Base-by-base conservation (phyloP, 352 stramenopile genomes). In the Halophytophthora batemanensis region DNA sequence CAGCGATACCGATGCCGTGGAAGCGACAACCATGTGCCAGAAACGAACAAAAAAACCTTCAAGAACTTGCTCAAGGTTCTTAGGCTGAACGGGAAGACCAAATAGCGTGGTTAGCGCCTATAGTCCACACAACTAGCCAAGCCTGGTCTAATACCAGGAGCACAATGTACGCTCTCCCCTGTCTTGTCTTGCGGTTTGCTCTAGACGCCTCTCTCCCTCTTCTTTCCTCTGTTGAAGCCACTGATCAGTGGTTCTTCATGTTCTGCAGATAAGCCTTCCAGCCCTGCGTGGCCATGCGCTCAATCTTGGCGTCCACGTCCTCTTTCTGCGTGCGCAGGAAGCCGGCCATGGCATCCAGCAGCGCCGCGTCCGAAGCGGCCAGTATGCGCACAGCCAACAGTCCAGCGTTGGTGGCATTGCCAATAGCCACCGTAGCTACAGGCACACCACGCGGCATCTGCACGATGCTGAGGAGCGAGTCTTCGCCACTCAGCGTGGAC, bases 391-490 rank as follows among this genome's bases (percentile, higher is more conserved):
- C 91, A 21, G 97, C 96, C 47, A 99, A 63, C n/a, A 99, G 65
- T 22, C 96, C 97, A 0, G 96, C 96, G 74, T 99, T 99, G 39
- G 81, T 97, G 13, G 96, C 90, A 77, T 99, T 99, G 50, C 96
- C 96, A 61, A 99, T 99, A 2, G 95, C 96, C 13, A 99, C 96
- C 11, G 97, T 99, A 2, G 97, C 97, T 34, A 99, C 96, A 11
- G 97, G 97, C 29, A 99, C 86, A 45, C 97, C 97, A 29, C 93
- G 75, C 33, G 97, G 97, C 96, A 99, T 99, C 81, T 99, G 97
- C 19, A 99, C 96, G 68, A 99, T 99, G 64, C 90, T 98, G 58
- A 98, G 77, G 12, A 99, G 74, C 39, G 94, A 98, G 75, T 99
- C 97, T 45, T 98, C 74, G 23, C 97, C 97, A 60, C 96, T 98